Conservation (phyloP, 2,329 filamentous ascomycete genomes). For the Aspergillus nomiae region DNA sequence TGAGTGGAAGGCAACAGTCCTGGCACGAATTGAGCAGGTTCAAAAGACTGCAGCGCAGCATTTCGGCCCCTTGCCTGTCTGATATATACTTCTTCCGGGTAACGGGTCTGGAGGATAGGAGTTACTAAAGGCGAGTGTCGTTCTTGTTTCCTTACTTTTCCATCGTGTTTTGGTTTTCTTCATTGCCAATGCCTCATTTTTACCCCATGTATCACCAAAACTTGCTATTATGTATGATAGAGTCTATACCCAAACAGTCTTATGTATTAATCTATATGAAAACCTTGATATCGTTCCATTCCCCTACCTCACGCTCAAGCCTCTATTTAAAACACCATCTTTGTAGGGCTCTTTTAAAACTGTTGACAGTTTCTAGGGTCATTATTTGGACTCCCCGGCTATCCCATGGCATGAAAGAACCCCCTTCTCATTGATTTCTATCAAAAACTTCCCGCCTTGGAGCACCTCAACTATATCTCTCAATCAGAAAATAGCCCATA, state of each 20-base stretch:
- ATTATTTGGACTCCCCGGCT: too few species aligned
- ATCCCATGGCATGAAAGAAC: too few species aligned
- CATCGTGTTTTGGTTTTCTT: neutral
- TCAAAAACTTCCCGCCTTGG: too few species aligned
- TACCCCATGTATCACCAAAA: neutral
- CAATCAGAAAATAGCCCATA: too few species aligned
- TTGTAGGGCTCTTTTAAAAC: neutral
- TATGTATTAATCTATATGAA: neutral
- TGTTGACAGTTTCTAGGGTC: too few species aligned
- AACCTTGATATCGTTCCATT: neutral
- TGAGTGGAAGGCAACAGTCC: slow-evolving; percentile 46
- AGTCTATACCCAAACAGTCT: neutral
- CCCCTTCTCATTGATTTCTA: too few species aligned
- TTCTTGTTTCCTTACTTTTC: neutral
- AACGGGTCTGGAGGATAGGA: too few species aligned
- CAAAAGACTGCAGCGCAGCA: slow-evolving; percentile 21
- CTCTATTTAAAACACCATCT: neutral
- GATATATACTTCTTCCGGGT: neutral
- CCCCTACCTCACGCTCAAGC: neutral
- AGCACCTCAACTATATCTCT: too few species aligned
- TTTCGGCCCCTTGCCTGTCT: neutral
- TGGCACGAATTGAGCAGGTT: slow-evolving; percentile 39
- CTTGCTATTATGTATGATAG: neutral
- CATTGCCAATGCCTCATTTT: neutral
- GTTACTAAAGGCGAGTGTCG: neutral